Evolutionary conservation across 2,329 filamentous ascomycete genomes (phyloP), one percentile per base, ranked within the genome.

Genomic region (Scopulariopsis brevicaulis): DNA sequence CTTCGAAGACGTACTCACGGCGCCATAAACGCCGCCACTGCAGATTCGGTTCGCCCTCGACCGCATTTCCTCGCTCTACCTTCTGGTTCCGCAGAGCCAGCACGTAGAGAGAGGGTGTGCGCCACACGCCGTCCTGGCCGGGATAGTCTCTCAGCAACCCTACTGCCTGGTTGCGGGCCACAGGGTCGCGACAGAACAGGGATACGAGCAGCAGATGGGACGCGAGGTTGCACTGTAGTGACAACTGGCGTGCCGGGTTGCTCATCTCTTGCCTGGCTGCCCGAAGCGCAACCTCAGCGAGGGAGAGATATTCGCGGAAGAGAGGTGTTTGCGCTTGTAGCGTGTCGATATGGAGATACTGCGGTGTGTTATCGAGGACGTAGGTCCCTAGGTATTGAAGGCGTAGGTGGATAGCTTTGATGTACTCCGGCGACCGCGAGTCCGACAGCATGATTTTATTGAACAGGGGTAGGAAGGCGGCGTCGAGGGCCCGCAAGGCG

Each of bases 1-100:
- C 64, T 46, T 72, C 70, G 20, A 72, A 71, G 1, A 68, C 46
- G 52, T 66, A 70, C 28, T 72, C 70, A 10, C 70, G 64, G 1
- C 68, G 66, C 58, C 66, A 64, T 1, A 72, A 61, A 0, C 70
- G 65, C 25, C 50, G 54, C 69, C 68, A 70, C 56, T 71, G 69
- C 18, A 70, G 67, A 1, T 58, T 8, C 1, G 54, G n/a, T 4
- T 66, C 65, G 1, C 68, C 68, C 22, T 69, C 68, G 0, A 58
- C 34, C 0, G 63, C 62, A 35, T 70, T 71, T 4, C n/a, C 20
- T 20, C 57, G 54, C 60, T 72, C 69, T 0, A 72, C 57, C 1
- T 58, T 54, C 2, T 63, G 64, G 11, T 67, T 70, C 25, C 62
- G 62, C 20, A 63, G 18, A 0, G 68, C 65, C 5, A 71, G 20